phyloP scores from a whole-genome alignment of 371 early-diverging fungal genomes.

The Ecytonucleospora hepatopenaei region DNA sequence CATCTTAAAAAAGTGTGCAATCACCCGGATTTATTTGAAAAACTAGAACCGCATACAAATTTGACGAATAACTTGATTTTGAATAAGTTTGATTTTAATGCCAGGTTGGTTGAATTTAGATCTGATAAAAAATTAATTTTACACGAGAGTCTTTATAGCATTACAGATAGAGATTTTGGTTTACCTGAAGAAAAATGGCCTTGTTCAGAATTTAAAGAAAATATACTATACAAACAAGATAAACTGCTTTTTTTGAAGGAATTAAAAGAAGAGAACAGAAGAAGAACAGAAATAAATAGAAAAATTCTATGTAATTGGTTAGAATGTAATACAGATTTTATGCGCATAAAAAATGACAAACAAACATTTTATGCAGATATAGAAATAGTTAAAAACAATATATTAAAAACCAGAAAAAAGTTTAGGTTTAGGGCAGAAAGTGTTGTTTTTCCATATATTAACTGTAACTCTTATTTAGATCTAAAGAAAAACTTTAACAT shows the following conservation, averaged over 20 bases:
- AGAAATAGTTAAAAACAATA: too few relatives aligned
- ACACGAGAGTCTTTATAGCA: neutral
- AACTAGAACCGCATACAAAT: constrained; percentile 59
- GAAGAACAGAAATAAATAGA: neutral
- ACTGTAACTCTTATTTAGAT: neutral
- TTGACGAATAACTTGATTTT: constrained; percentile 21
- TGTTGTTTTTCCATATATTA: neutral
- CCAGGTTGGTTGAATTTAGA: neutral
- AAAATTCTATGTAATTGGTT: constrained; percentile 6
- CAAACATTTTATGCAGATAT: too few relatives aligned
- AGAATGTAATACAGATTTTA: too few relatives aligned
- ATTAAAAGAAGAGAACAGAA: neutral
- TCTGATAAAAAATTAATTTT: constrained; percentile 4
- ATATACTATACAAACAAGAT: neutral
- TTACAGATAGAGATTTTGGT: neutral
- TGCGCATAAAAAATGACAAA: too few relatives aligned
- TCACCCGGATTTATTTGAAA: constrained; percentile 90
- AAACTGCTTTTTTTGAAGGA: neutral
- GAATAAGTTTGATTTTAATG: too few relatives aligned
- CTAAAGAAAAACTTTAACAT: neutral
- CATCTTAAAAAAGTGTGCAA: constrained; percentile 92
- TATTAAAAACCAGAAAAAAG: neutral
- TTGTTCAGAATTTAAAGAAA: too few relatives aligned
- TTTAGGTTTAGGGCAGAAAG: constrained; percentile 1
- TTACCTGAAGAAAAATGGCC: neutral